phyloP scores from a whole-genome alignment of 768 basidiomycete genomes.

The Auricularia auricula-judae region DNA sequence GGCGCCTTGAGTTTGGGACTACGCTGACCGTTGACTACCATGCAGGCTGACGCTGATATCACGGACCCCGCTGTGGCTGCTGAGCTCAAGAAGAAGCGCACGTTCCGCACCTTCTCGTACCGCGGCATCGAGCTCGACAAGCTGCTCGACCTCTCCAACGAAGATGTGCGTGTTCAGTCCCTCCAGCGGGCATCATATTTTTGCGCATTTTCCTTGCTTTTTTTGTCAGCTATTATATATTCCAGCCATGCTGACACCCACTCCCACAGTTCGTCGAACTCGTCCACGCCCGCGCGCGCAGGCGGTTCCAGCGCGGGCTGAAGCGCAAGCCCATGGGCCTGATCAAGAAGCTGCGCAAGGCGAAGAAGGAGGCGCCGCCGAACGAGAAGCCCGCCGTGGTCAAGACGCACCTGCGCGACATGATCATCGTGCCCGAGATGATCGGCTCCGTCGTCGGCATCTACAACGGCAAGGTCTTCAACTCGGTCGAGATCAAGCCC shows the following conservation, averaged over 20 bases:
- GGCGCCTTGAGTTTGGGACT: not conserved
- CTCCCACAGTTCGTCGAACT: constrained; percentile 70
- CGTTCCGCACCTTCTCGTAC: constrained; percentile 98
- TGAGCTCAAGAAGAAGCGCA: constrained; percentile 96
- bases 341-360: constrained; percentile 98
- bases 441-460: constrained; percentile 97
- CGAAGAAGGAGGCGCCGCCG: constrained; percentile 98
- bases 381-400: constrained; percentile 99
- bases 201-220: not conserved
- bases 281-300: constrained; percentile 96
- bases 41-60: constrained; percentile 66
- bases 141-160: constrained; percentile 91
- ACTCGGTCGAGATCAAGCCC: constrained; percentile 97
- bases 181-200: not conserved
- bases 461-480: constrained; percentile 97
- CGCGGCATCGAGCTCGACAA: constrained; percentile 97
- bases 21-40: not conserved
- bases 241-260: not conserved
- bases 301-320: constrained; percentile 97
- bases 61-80: constrained; percentile 92
- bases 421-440: constrained; percentile 99
- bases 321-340: constrained; percentile 98
- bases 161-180: constrained; percentile 56
- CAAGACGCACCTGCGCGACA: constrained; percentile 98
- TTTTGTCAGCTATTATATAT: not conserved